These are phyloP conservation scores for Pezicula neosporulosa DNA, from an alignment of 2,329 filamentous ascomycete genomes.

Conservation along the genomic window DNA sequence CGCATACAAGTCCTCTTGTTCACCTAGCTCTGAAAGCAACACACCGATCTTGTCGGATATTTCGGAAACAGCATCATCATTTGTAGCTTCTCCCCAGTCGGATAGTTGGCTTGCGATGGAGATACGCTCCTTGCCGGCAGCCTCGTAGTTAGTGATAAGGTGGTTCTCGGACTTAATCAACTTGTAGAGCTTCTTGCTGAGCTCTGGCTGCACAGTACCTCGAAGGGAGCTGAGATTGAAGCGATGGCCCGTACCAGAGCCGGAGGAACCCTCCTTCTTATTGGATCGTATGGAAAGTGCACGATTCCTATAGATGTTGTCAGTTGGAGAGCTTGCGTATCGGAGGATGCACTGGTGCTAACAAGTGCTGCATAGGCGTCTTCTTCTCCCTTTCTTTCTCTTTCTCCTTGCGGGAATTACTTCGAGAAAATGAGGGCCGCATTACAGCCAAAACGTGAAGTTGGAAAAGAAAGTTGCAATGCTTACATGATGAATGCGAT, in stretches of 20 bases:
- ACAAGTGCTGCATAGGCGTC: neutral
- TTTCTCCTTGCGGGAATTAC: slow-evolving; percentile 1
- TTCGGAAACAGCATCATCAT: slow-evolving; percentile 82
- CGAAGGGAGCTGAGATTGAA: slow-evolving; percentile 88
- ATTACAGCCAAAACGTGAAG: too few relatives aligned
- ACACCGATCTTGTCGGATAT: slow-evolving; percentile 95
- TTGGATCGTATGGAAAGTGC: slow-evolving; percentile 69
- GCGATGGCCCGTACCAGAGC: slow-evolving; percentile 53
- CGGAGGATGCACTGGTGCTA: neutral
- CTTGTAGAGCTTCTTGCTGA: slow-evolving; percentile 83
- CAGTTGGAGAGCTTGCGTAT: neutral
- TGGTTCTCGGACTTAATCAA: slow-evolving; percentile 95
- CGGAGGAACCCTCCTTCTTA: slow-evolving; percentile 29
- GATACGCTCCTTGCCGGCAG: slow-evolving; percentile 78
- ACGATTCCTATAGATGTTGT: slow-evolving; percentile 57
- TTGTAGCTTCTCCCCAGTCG: slow-evolving; percentile 92
- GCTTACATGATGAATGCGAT: too few relatives aligned
- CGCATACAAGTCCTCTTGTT: slow-evolving; percentile 88
- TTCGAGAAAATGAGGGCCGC: neutral
- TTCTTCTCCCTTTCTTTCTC: neutral
- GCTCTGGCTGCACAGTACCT: slow-evolving; percentile 79
- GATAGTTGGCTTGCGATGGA: slow-evolving; percentile 87
- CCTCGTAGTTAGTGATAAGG: slow-evolving; percentile 79
- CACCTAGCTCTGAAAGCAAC: slow-evolving; percentile 84
- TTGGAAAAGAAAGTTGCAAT: too few relatives aligned